Evolutionary conservation across 371 early-diverging fungal species (phyloP), one percentile per base, ranked within the genome.

Genomic region (Mucor velutinosus): DNA sequence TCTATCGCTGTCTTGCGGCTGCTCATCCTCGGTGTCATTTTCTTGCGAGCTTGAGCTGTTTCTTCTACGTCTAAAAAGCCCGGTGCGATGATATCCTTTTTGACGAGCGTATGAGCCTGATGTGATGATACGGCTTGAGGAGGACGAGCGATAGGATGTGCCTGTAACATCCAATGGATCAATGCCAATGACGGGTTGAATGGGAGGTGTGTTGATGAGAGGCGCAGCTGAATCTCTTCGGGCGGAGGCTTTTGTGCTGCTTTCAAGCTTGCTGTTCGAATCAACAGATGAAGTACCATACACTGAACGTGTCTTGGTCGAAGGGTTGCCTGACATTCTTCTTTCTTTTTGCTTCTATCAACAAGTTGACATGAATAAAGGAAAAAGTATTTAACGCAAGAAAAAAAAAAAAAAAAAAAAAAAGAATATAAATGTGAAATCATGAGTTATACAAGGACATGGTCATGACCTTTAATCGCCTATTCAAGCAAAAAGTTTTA

Each of bases 201-300:
- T 66, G 7, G 79, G 77, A 21, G 77, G 77, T 37, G 77, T 71
- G 57, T 72, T 71, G 47, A 83, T 76, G 49, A 83, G 77, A 61
- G 83, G 83, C 64, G 80, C 79, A 70, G 83, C 59, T n/a, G 83
- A 83, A 65, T 78, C 76, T 63, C 83, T 45, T 67, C 81, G 69
- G 23, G 51, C 3, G 3, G 51, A 21, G 21, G 55, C 61, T 43
- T 58, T 53, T 33, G 35, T 43, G 32, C 32, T 43, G 60, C 27
- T 30, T 30, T 47, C 57, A 23, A 43, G 45, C 19, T n/a, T 43
- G 4, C 15, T 7, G 4, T 43, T 43, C 45, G 45, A 43, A 53
- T 65, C 69, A 58, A 71, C 62, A 43, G 67, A 25, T 41, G 80
- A 79, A 33, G 80, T 67, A 56, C 80, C 80, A 66, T 83, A 83